A percentile compares a stretch with the other conserved stretches of the same genome.
These are phyloP conservation scores for Lasiodiplodia citricola DNA, from an alignment of 2,329 filamentous ascomycete genomes.

Conservation along the genomic window DNA sequence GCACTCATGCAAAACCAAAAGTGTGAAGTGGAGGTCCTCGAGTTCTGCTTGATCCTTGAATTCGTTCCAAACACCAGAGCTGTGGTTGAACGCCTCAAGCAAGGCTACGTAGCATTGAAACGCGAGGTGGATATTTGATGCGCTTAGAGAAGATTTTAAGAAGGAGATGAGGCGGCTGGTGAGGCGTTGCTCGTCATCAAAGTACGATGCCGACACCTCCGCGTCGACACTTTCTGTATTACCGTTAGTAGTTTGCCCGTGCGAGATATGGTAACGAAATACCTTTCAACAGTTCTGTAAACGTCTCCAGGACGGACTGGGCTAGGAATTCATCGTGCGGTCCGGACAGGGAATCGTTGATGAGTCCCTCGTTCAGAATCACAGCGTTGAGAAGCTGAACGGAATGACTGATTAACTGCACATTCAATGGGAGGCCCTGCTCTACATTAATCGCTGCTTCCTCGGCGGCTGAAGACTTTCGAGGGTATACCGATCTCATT, in stretches of 20 bases:
- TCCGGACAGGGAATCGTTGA: constrained; percentile 33
- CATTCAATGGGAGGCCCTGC: constrained; percentile 38
- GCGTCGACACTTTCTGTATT: constrained; percentile 39
- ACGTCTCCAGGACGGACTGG: constrained; percentile 36
- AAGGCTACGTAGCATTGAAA: constrained; percentile 38
- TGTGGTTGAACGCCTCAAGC: constrained; percentile 45
- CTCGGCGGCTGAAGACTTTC: not conserved
- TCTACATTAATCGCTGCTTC: not conserved
- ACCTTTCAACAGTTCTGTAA: constrained; percentile 44
- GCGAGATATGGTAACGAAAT: constrained; percentile 8
- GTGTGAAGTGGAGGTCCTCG: constrained; percentile 36
- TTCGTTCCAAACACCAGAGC: constrained; percentile 39
- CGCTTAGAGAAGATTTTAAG: constrained; percentile 30
- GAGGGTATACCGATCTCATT: constrained; percentile 36
- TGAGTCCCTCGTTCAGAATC: constrained; percentile 36
- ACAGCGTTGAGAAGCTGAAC: constrained; percentile 39
- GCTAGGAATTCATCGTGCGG: constrained; percentile 36
- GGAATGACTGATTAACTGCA: constrained; percentile 38
- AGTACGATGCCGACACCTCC: constrained; percentile 40
- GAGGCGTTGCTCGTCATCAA: constrained; percentile 37
- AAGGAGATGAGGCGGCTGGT: constrained; percentile 39
- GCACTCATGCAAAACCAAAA: constrained; percentile 37
- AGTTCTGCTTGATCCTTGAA: constrained; percentile 36
- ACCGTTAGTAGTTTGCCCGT: not conserved
- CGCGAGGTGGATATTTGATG: constrained; percentile 27